phyloP scores from a whole-genome alignment of 2,329 filamentous ascomycete species.

The Saccharata proteae region DNA sequence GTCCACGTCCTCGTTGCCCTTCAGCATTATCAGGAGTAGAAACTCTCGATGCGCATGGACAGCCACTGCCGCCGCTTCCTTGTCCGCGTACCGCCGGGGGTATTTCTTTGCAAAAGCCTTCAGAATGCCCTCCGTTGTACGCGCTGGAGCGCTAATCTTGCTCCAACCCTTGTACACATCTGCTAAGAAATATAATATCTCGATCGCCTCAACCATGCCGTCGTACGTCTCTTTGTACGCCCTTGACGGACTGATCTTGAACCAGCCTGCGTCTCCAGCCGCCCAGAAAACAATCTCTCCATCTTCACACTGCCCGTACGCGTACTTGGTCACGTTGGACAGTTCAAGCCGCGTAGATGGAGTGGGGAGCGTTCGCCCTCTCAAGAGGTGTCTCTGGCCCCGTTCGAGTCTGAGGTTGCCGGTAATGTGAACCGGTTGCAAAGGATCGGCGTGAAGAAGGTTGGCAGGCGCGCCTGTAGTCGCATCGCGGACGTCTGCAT shows the following conservation, averaged over 20 bases:
- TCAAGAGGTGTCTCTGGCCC: slow-evolving; percentile 14
- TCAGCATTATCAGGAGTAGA: slow-evolving; percentile 32
- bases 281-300: slow-evolving; percentile 53
- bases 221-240: slow-evolving; percentile 45
- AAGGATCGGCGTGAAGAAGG: slow-evolving; percentile 46
- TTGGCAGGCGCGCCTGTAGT: slow-evolving; percentile 39
- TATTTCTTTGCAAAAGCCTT: slow-evolving; percentile 12
- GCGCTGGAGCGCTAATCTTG: no score
- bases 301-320: slow-evolving; percentile 42
- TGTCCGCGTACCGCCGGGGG: slow-evolving; percentile 16
- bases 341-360: slow-evolving; percentile 37
- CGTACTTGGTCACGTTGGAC: slow-evolving; percentile 34
- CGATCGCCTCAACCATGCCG: slow-evolving; percentile 51
- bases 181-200: slow-evolving; percentile 50
- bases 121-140: slow-evolving; percentile 18
- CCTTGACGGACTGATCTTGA: slow-evolving; percentile 48
- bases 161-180: slow-evolving; percentile 40
- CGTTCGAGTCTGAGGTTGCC: slow-evolving; percentile 46
- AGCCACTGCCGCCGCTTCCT: slow-evolving; percentile 15
- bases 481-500: slow-evolving; percentile 50
- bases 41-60: slow-evolving; percentile 29
- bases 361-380: background rate
- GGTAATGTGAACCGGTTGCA: slow-evolving; percentile 49
- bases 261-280: slow-evolving; percentile 54
- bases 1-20: slow-evolving; percentile 25